phyloP scores from a whole-genome alignment of 306 rosid genomes.

The Fragaria iinumae region DNA sequence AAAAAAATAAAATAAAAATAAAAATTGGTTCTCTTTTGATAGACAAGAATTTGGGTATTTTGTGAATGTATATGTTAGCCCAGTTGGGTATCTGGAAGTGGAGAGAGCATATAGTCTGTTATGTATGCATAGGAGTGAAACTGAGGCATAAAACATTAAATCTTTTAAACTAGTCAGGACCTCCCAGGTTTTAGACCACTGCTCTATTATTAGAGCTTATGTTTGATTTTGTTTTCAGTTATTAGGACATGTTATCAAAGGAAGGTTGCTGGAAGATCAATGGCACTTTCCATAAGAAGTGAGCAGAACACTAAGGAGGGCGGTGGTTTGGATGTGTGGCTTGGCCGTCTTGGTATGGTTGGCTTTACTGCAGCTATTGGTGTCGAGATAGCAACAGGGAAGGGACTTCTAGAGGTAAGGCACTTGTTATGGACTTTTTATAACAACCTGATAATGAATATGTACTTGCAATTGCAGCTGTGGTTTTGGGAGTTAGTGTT shows the following conservation, averaged over 20 bases:
- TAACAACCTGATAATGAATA: neutral
- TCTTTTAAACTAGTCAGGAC: neutral
- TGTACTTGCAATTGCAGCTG: conserved; percentile 18
- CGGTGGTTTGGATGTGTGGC: conserved; percentile 75
- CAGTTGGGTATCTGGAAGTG: neutral
- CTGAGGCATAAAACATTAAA: neutral
- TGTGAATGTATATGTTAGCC: neutral
- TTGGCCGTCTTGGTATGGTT: conserved; percentile 86
- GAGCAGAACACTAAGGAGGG: conserved; percentile 65
- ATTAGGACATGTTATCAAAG: conserved; percentile 39
- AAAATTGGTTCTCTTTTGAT: neutral
- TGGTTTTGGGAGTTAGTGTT: conserved; percentile 17
- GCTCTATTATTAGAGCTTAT: neutral
- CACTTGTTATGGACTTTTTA: neutral
- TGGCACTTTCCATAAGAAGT: conserved; percentile 59
- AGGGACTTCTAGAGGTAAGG: conserved; percentile 88
- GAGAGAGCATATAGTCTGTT: neutral
- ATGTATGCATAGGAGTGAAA: neutral
- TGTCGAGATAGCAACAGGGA: conserved; percentile 82
- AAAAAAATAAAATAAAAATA: neutral
- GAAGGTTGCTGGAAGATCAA: conserved; percentile 39
- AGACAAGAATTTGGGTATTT: neutral
- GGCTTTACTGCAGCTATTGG: conserved; percentile 75
- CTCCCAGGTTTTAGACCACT: neutral
- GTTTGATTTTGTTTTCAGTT: conserved; percentile 40